phyloP scores from a whole-genome alignment of 1,139 yeast species.

The Candida sp. region DNA sequence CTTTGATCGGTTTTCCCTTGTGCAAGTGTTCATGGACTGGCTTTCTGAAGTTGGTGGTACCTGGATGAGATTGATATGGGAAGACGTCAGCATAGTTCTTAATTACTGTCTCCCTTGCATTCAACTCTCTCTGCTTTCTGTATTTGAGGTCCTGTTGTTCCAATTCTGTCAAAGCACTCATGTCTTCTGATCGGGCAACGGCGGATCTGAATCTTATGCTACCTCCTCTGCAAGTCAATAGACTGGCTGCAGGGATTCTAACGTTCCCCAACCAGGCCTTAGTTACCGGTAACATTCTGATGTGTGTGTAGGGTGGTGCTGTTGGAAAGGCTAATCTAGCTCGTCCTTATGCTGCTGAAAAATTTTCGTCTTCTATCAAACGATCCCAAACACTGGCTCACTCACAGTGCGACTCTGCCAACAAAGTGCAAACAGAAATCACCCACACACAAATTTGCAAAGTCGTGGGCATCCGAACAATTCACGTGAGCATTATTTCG shows the following conservation, averaged over 20 bases:
- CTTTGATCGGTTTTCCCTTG: constrained; percentile 82
- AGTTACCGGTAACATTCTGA: constrained; percentile 1
- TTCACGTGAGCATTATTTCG: neutral
- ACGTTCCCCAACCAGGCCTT: constrained; percentile 1
- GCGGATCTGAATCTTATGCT: constrained; percentile 2
- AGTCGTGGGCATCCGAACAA: neutral
- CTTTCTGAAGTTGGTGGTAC: constrained; percentile 86
- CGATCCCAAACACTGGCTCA: neutral
- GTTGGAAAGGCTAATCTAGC: neutral
- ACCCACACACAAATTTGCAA: neutral
- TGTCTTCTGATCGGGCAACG: neutral
- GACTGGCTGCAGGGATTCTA: neutral
- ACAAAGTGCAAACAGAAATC: neutral
- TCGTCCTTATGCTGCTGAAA: neutral
- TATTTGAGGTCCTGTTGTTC: constrained; percentile 80
- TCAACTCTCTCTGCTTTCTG: constrained; percentile 73
- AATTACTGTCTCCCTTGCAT: constrained; percentile 71
- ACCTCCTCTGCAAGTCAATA: neutral
- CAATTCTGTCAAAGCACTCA: constrained; percentile 56
- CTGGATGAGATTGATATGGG: constrained; percentile 73
- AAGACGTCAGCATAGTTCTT: constrained; percentile 74
- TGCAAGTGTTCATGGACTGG: constrained; percentile 89
- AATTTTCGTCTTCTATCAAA: neutral
- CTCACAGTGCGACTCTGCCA: neutral
- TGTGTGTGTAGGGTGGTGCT: neutral